Base-by-base conservation (phyloP, 192 early-diverging fungal genomes). In the Linnemannia exigua region DNA sequence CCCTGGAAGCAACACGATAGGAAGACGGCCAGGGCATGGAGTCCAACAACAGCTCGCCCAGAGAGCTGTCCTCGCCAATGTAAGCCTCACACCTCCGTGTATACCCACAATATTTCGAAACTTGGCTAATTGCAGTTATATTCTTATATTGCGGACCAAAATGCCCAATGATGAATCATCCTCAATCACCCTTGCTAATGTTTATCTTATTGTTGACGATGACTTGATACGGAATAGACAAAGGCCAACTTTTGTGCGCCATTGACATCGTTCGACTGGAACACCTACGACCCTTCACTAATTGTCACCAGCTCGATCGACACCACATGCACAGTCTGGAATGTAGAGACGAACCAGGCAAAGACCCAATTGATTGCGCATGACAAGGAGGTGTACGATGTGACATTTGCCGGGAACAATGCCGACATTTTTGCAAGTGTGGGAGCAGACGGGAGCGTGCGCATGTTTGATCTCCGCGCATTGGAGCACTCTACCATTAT, bases 261-360 rank as follows among this genome's bases (percentile, higher is more conserved):
- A 17, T 82, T 99, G 28, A 99, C 99, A 12, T 96, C 97, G 8
- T 97, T 99, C 83, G 99, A 99, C 89, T 99, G 99, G 98, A 98
- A 97, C 88, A 94, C 95, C 80, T 89, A 91, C 8, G 95, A 99
- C 82, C 95, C 97, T 19, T 89, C 92, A 17, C 82, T 98, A 48
- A 90, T 97, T 70, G 96, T 99, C 7, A 98, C 99, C 8, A 95
- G 95, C 48, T 95, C 95, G 76, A 98, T 99, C 67, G 99, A 99
- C 87, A 99, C 99, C 2, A 99, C 99, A n/a, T 99, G 99, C 84
- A 99, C 98, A 0, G 94, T 99, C 8, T 99, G 99, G 99, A 97
- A 99, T 79, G 92, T 99, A 14, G 95, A 97, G 91, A 95, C 96
- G n/a, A 93, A 92, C 38, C 97, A 98, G 90, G 96, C 98, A 44